Conservation (phyloP, 441 rosid genomes). For the Raphanus hybrid region DNA sequence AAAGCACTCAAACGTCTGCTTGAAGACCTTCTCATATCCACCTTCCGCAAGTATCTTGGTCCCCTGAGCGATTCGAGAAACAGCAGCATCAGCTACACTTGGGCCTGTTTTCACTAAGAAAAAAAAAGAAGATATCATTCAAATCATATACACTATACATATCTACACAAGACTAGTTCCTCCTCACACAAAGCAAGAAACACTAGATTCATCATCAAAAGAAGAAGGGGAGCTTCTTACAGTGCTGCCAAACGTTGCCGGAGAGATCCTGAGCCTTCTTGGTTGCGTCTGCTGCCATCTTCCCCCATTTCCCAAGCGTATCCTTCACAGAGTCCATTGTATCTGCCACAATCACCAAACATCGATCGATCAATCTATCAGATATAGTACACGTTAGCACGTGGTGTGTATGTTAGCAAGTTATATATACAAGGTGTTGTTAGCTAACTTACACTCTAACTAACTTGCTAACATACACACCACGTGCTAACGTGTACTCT, state of each 20-base stretch:
- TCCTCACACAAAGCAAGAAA: too few relatives aligned
- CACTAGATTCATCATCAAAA: not conserved
- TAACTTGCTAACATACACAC: too few relatives aligned
- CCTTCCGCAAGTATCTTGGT: slow-evolving; percentile 72
- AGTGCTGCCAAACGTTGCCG: too few relatives aligned
- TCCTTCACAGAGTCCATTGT: slow-evolving; percentile 80
- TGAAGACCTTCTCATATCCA: slow-evolving; percentile 69
- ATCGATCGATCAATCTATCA: not conserved
- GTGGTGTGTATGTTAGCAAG: too few relatives aligned
- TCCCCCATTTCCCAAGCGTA: slow-evolving; percentile 48
- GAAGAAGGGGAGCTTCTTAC: not conserved
- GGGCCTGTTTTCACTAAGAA: slow-evolving; percentile 67
- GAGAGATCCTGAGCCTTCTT: too few relatives aligned
- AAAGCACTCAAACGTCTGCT: slow-evolving; percentile 54
- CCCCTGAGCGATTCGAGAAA: slow-evolving; percentile 68
- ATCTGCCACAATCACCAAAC: slow-evolving; percentile 46
- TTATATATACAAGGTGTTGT: too few relatives aligned
- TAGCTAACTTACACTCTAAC: too few relatives aligned
- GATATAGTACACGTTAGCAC: too few relatives aligned
- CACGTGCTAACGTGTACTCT: too few relatives aligned
- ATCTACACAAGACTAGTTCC: too few relatives aligned
- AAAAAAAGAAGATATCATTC: too few relatives aligned
- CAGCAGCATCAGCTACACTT: slow-evolving; percentile 71
- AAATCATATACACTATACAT: not conserved
- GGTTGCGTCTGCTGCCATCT: too few relatives aligned